Base-by-base conservation (phyloP, 1,284 basidiomycete genomes). In the Malassezia restricta region DNA sequence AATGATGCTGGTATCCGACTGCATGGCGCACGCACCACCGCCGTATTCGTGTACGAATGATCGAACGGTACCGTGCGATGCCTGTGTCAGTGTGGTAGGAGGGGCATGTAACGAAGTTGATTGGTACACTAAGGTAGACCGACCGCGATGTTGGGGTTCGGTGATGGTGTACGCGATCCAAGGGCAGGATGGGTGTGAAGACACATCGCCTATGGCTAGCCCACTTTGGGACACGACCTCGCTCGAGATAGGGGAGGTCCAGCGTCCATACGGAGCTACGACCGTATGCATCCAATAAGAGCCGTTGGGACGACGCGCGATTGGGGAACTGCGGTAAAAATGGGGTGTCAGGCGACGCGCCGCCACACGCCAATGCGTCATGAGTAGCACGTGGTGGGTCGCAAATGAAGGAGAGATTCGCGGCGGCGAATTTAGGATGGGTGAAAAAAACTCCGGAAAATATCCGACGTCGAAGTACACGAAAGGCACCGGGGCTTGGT, bases 241-340 rank as follows among this genome's bases (percentile, higher is more conserved):
- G 24, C 78, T 75, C 1, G 79, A 77, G 51, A 84, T 78, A 11
- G 79, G 77, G 4, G 82, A 83, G 28, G 75, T 81, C 83, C 67
- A 70, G 15, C 57, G 47, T 41, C 67, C 67, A 49, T 66, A 68
- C 3, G 63, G 61, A 1, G 67, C 64, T 3, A 64, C 44, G 12
- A 24, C 20, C 20, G 20, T 24, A 24, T 24, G 20, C 20, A 24
- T 24, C 20, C 20, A 24, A 24, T 24, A 4, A 24, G 20, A 24
- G 20, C 20, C 2, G 20, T 2, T 24, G 20, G 20, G 20, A 24
- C 20, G 20, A 24, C 20, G 20, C 20, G 20, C 20, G 20, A 24
- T 24, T 24, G 20, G 20, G 4, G 20, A 4, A 24, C 20, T 24
- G 20, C 20, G 20, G 20, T 24, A 24, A 24, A 24, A 24, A 24